Percentiles rank a stretch among this genome's conserved stretches.
Conservation (phyloP, 1,139 yeast species). For the Pichia sp. region DNA sequence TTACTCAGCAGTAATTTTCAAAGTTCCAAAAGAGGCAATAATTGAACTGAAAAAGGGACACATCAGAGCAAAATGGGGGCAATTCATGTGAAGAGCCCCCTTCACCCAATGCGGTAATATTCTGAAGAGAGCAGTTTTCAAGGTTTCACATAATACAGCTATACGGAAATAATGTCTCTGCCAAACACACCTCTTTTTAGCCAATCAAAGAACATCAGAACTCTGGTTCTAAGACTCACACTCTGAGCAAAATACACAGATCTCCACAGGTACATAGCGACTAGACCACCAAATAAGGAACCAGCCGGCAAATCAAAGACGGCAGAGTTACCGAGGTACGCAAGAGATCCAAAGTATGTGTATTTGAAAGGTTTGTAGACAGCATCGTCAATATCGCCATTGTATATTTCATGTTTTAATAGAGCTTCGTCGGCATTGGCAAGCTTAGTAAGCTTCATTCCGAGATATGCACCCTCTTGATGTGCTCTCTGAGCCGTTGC, state of each 20-base stretch:
- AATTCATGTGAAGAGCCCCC: too few relatives aligned
- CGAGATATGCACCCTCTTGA: slow-evolving; percentile 58
- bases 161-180: slow-evolving; percentile 42
- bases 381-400: slow-evolving; percentile 48
- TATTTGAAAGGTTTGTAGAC: slow-evolving; percentile 49
- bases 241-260: slow-evolving; percentile 59
- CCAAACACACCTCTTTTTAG: slow-evolving; percentile 56
- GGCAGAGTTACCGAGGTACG: slow-evolving; percentile 59
- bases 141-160: too few relatives aligned
- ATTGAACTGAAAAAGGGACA: too few relatives aligned
- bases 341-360: slow-evolving; percentile 53
- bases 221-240: slow-evolving; percentile 52
- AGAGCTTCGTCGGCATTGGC: slow-evolving; percentile 35
- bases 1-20: too few relatives aligned
- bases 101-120: too few relatives aligned
- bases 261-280: slow-evolving; percentile 64
- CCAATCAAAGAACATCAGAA: slow-evolving; percentile 56
- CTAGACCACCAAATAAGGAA: slow-evolving; percentile 49
- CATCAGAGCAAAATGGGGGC: too few relatives aligned
- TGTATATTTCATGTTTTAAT: slow-evolving; percentile 34
- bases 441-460: slow-evolving; percentile 44
- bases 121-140: too few relatives aligned
- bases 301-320: slow-evolving; percentile 52
- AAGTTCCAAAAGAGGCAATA: too few relatives aligned
- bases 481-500: slow-evolving; percentile 65